phyloP scores from a whole-genome alignment of 495 filamentous ascomycete genomes.

The Bacidia rubella region DNA sequence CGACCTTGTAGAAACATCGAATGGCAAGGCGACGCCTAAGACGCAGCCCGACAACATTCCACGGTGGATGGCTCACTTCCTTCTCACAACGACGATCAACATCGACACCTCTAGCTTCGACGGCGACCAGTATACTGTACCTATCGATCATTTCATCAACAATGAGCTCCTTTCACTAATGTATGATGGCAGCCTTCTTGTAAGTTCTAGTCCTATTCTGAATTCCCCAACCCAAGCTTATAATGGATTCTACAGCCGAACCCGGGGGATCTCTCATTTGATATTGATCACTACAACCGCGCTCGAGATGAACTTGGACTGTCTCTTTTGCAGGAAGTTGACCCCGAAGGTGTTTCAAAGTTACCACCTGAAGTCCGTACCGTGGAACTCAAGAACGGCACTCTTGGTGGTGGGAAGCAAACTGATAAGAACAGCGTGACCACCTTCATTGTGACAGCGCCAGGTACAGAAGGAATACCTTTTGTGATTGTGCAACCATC shows the following conservation, averaged over 20 bases:
- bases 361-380: neutral
- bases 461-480: neutral
- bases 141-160: neutral
- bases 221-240: neutral
- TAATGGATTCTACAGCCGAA: neutral
- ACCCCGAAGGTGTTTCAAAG: neutral
- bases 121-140: neutral
- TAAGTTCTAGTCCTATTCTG: neutral
- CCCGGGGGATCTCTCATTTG: neutral
- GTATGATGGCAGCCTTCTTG: neutral
- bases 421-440: neutral
- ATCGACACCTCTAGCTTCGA: neutral
- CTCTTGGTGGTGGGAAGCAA: neutral
- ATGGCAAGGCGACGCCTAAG: neutral
- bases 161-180: neutral
- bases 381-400: neutral
- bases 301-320: neutral
- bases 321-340: neutral
- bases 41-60: neutral
- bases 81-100: neutral
- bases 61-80: neutral
- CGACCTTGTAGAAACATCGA: neutral
- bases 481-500: neutral
- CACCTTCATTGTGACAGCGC: neutral
- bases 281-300: neutral